phyloP scores from a whole-genome alignment of 257 asterid genomes.

The Jaltomata sinuosa region DNA sequence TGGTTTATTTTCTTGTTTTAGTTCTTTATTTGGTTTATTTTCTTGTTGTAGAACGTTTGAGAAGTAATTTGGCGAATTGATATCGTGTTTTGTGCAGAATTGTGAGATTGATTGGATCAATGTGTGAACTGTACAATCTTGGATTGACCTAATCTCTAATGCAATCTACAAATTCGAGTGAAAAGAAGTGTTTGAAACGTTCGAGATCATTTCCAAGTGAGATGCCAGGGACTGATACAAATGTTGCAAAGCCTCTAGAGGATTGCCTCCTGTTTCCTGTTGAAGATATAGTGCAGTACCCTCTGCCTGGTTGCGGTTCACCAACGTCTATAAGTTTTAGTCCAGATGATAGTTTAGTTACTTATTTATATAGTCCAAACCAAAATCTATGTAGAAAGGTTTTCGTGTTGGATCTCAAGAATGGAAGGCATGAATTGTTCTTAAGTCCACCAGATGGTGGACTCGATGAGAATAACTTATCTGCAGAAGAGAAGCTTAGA shows the following conservation, averaged over 20 bases:
- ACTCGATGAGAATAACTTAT: slow-evolving; percentile 73
- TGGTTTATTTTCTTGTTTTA: neutral
- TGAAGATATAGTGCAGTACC: slow-evolving; percentile 81
- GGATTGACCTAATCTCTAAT: slow-evolving; percentile 36
- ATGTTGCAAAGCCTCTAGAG: slow-evolving; percentile 41
- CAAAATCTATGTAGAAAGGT: slow-evolving; percentile 59
- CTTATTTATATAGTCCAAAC: slow-evolving; percentile 70
- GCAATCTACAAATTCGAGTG: slow-evolving; percentile 46
- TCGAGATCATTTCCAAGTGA: slow-evolving; percentile 35
- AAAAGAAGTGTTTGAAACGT: slow-evolving; percentile 49
- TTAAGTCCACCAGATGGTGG: slow-evolving; percentile 93
- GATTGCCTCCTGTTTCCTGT: slow-evolving; percentile 48
- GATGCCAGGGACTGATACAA: slow-evolving; percentile 60
- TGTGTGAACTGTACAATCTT: slow-evolving; percentile 26
- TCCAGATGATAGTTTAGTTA: slow-evolving; percentile 67
- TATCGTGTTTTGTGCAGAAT: slow-evolving; percentile 22
- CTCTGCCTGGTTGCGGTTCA: slow-evolving; percentile 72
- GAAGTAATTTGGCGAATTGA: neutral
- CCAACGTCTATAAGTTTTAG: slow-evolving; percentile 76
- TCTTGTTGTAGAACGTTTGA: neutral
- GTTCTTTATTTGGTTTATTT: neutral
- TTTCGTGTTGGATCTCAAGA: slow-evolving; percentile 56
- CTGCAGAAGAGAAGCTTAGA: slow-evolving; percentile 83
- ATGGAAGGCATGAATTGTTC: slow-evolving; percentile 54
- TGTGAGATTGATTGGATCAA: slow-evolving; percentile 30